phyloP scores from a whole-genome alignment of 768 basidiomycete species.

The Russula brevipes region DNA sequence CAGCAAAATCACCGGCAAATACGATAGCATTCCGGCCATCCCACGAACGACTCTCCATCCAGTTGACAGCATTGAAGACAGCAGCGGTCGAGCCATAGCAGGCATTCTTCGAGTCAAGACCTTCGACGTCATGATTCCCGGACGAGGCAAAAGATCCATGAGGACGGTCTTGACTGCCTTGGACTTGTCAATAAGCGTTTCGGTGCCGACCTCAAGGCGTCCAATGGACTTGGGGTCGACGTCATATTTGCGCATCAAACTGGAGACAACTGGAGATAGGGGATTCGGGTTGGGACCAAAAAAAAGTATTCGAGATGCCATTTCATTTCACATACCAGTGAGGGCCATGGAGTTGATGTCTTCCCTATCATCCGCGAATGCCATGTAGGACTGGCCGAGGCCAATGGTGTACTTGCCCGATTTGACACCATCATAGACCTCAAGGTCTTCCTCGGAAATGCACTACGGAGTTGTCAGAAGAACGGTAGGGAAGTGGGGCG shows the following conservation, averaged over 20 bases:
- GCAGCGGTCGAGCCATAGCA: constrained; percentile 99
- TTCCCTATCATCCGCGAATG: constrained; percentile 96
- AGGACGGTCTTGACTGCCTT: constrained; percentile 97
- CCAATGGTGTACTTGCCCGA: constrained; percentile 99
- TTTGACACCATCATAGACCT: constrained; percentile 23
- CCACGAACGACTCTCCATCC: constrained; percentile 95
- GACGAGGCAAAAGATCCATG: constrained; percentile 95
- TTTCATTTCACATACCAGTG: constrained; percentile 56
- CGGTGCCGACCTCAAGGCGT: constrained; percentile 96
- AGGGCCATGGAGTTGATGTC: constrained; percentile 98
- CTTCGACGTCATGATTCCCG: constrained; percentile 96
- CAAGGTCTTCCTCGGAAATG: constrained; percentile 88
- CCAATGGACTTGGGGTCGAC: constrained; percentile 96
- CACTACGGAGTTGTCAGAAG: constrained; percentile 46
- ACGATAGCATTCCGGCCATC: constrained; percentile 97
- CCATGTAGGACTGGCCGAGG: constrained; percentile 97
- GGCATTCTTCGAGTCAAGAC: constrained; percentile 98
- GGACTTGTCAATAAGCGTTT: constrained; percentile 99
- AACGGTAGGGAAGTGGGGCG: neutral
- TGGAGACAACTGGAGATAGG: constrained; percentile 61
- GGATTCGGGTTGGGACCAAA: neutral
- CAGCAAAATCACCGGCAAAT: constrained; percentile 93
- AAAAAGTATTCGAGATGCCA: constrained; percentile 13
- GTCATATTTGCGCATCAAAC: constrained; percentile 89
- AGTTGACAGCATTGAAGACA: constrained; percentile 97